Conservation (phyloP, 768 basidiomycete species). For the Tulasnella calospora region DNA sequence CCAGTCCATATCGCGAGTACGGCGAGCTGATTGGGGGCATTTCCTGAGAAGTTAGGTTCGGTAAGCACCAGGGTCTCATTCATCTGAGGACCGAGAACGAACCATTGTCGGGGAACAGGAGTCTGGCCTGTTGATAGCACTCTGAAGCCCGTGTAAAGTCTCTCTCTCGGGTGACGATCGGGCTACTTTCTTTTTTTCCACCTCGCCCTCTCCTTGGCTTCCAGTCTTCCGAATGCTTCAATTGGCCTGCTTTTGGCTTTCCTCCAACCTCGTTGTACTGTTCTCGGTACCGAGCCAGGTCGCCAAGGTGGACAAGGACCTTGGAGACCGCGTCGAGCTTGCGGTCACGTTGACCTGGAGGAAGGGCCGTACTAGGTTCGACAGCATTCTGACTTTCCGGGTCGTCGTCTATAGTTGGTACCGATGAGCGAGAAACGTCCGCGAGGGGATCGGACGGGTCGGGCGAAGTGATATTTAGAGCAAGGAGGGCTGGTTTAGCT, state of each 20-base stretch:
- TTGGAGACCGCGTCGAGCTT: conserved; percentile 59
- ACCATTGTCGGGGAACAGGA: conserved; percentile 81
- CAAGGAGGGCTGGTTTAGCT: conserved; percentile 51
- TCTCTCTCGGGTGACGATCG: conserved; percentile 48
- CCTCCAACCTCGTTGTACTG: conserved; percentile 73
- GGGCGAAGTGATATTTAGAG: conserved; percentile 47
- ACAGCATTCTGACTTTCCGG: neutral
- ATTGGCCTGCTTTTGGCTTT: conserved; percentile 54
- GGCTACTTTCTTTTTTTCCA: conserved; percentile 43
- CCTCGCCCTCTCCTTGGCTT: conserved; percentile 55
- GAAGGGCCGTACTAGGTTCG: conserved; percentile 40
- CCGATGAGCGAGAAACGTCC: conserved; percentile 9
- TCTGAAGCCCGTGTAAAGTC: conserved; percentile 70
- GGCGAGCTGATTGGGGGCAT: conserved; percentile 93
- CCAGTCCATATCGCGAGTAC: conserved; percentile 81
- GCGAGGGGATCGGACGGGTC: conserved; percentile 4
- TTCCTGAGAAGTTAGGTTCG: conserved; percentile 37
- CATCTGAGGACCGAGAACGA: neutral
- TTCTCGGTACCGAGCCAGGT: conserved; percentile 90
- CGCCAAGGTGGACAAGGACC: conserved; percentile 85
- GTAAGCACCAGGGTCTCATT: neutral
- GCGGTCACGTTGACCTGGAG: conserved; percentile 42
- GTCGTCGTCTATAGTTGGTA: conserved; percentile 14
- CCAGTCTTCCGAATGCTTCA: conserved; percentile 21
- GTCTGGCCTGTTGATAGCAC: conserved; percentile 80